A percentile compares a stretch with the other conserved stretches of the same genome.
Conservation (phyloP, 306 rosid genomes). For the Lablab purpureus region DNA sequence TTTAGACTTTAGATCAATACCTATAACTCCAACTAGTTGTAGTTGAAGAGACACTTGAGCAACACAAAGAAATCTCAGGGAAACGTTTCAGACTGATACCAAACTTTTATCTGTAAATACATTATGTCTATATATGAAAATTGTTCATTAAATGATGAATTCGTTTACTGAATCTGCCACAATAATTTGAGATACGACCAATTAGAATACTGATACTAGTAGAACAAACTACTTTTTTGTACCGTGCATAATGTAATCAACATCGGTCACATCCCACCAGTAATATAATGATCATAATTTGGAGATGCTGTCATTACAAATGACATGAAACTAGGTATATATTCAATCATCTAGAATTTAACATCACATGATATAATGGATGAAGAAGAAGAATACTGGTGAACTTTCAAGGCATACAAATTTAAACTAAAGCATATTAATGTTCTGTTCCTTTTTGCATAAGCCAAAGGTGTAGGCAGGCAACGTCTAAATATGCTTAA, state of each 20-base stretch:
- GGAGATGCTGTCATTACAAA: not conserved
- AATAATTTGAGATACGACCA: too few relatives aligned
- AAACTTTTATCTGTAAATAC: too few relatives aligned
- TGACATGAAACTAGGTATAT: not conserved
- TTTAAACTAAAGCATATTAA: constrained; percentile 8
- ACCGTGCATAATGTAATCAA: not conserved
- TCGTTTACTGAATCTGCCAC: too few relatives aligned
- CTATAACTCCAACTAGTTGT: too few relatives aligned
- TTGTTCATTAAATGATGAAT: too few relatives aligned
- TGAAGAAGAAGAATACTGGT: constrained; percentile 30
- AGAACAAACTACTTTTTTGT: too few relatives aligned
- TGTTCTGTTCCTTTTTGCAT: constrained; percentile 12
- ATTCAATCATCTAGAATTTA: constrained; percentile 32
- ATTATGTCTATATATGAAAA: too few relatives aligned
- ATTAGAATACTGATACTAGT: too few relatives aligned
- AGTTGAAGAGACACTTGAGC: too few relatives aligned
- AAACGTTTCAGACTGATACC: too few relatives aligned
- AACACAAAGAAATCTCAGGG: too few relatives aligned
- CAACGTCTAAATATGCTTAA: constrained; percentile 28
- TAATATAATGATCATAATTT: constrained; percentile 24
- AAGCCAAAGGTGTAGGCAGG: constrained; percentile 30
- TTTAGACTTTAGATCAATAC: too few relatives aligned
- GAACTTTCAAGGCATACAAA: not conserved
- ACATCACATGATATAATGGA: constrained; percentile 24
- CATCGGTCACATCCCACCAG: constrained; percentile 8